A percentile compares a stretch with the other conserved stretches of the same genome.
Conservation (phyloP, 1,139 yeast genomes). For the Saccharomyces uvarum region DNA sequence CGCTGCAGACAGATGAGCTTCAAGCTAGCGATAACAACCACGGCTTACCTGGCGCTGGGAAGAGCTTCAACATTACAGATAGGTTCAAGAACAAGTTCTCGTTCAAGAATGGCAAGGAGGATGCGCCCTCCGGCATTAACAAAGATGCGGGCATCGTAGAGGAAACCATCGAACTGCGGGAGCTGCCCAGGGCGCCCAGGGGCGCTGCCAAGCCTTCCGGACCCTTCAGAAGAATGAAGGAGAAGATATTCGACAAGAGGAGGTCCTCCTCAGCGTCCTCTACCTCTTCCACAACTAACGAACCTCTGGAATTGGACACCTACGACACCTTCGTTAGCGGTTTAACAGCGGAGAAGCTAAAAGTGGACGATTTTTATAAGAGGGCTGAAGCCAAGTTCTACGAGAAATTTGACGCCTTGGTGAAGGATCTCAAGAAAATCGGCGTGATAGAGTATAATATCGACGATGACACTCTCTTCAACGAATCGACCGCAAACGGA, state of each 20-base stretch:
- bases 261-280: slow-evolving; percentile 24
- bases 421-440: slow-evolving; percentile 37
- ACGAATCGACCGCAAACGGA: background rate
- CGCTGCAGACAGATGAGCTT: slow-evolving; percentile 53
- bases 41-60: slow-evolving; percentile 3
- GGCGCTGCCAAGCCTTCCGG: slow-evolving; percentile 6
- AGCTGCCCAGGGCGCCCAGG: slow-evolving; percentile 9
- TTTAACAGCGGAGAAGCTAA: slow-evolving; percentile 47
- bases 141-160: slow-evolving; percentile 18
- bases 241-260: slow-evolving; percentile 18
- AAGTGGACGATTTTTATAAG: slow-evolving; percentile 54
- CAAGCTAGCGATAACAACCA: slow-evolving; percentile 25
- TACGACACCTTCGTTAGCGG: slow-evolving; percentile 44
- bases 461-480: slow-evolving; percentile 2
- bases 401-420: slow-evolving; percentile 43
- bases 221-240: slow-evolving; percentile 11
- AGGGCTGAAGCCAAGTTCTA: slow-evolving; percentile 45
- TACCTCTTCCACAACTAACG: slow-evolving; percentile 6
- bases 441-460: slow-evolving; percentile 11
- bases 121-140: slow-evolving; percentile 5
- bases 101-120: slow-evolving; percentile 9
- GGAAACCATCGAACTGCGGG: slow-evolving; percentile 27
- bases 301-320: slow-evolving; percentile 24
- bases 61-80: slow-evolving; percentile 9
- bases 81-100: slow-evolving; percentile 17